Evolutionary conservation across 2,329 filamentous ascomycete species (phyloP).

Genomic region (Pseudogymnoascus sp.): DNA sequence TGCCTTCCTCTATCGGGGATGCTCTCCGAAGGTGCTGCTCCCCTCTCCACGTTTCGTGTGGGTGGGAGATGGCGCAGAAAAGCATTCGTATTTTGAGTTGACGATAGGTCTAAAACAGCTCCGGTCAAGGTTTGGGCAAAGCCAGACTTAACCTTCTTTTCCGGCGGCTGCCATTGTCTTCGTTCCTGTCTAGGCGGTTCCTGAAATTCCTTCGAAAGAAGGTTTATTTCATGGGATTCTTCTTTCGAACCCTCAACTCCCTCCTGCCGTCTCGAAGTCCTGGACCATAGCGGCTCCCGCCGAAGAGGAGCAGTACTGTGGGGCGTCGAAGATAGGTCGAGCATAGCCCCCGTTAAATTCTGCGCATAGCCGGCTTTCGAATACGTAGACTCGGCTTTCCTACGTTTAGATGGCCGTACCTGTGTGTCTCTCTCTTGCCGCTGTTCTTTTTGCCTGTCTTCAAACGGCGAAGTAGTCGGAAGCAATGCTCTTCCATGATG

Average conservation of each 20-base stretch:
- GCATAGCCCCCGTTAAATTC: slow-evolving; percentile 44
- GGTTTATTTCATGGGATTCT: background rate
- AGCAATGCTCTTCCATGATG: slow-evolving; percentile 55
- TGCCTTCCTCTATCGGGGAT: background rate
- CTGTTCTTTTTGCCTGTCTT: slow-evolving; percentile 41
- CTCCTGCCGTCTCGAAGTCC: background rate
- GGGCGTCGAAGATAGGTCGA: slow-evolving; percentile 36
- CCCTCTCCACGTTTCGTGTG: background rate
- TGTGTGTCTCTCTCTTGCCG: slow-evolving; percentile 24
- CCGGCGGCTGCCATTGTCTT: background rate
- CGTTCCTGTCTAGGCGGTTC: slow-evolving; percentile 24
- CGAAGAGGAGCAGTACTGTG: slow-evolving; percentile 3
- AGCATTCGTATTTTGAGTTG: slow-evolving; percentile 3
- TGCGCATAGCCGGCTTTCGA: slow-evolving; percentile 40
- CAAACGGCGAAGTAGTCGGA: slow-evolving; percentile 58
- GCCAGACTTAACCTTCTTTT: slow-evolving; percentile 24
- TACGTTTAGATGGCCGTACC: slow-evolving; percentile 21
- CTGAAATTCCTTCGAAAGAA: slow-evolving; percentile 32
- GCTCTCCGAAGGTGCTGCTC: background rate
- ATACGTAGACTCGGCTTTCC: slow-evolving; percentile 23
- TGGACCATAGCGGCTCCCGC: background rate
- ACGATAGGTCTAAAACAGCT: slow-evolving; percentile 40
- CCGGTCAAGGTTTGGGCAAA: slow-evolving; percentile 49
- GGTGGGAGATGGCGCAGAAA: background rate
- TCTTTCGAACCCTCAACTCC: background rate